These are phyloP conservation scores for Coniella lustricola DNA, from an alignment of 2,329 filamentous ascomycete genomes.

Conservation along the genomic window DNA sequence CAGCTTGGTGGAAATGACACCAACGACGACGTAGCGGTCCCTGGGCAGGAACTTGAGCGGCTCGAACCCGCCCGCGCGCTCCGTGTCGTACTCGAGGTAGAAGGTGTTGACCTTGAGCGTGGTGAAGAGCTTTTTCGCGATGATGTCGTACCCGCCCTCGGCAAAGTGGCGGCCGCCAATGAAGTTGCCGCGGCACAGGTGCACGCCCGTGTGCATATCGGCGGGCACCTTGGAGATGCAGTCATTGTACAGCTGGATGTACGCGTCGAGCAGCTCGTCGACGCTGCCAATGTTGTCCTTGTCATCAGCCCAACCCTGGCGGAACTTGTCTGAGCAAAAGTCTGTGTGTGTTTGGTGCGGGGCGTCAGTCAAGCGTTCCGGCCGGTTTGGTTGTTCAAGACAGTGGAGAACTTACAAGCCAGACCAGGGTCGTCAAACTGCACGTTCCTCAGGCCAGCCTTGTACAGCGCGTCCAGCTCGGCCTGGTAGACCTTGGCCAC, in stretches of 20 bases:
- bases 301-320: constrained; percentile 62
- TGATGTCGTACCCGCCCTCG: constrained; percentile 60
- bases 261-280: constrained; percentile 66
- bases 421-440: constrained; percentile 63
- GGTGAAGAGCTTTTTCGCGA: constrained; percentile 59
- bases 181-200: constrained; percentile 66
- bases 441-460: constrained; percentile 57
- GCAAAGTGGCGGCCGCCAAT: constrained; percentile 59
- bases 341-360: too few relatives aligned
- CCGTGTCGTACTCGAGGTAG: constrained; percentile 64
- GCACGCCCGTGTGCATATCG: constrained; percentile 71
- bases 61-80: constrained; percentile 58
- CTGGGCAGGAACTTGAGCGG: constrained; percentile 54
- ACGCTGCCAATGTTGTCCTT: constrained; percentile 59
- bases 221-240: constrained; percentile 54
- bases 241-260: constrained; percentile 72
- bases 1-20: constrained; percentile 58
- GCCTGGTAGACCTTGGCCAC: constrained; percentile 59
- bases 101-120: constrained; percentile 58
- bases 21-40: constrained; percentile 57
- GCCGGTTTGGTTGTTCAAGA: not conserved
- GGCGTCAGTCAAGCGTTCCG: too few relatives aligned
- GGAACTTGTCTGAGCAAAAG: constrained; percentile 68
- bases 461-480: constrained; percentile 55
- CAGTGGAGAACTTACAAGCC: constrained; percentile 53